These are phyloP conservation scores for Diplogelasinospora grovesii DNA, from an alignment of 495 filamentous ascomycete species.

Conservation along the genomic window DNA sequence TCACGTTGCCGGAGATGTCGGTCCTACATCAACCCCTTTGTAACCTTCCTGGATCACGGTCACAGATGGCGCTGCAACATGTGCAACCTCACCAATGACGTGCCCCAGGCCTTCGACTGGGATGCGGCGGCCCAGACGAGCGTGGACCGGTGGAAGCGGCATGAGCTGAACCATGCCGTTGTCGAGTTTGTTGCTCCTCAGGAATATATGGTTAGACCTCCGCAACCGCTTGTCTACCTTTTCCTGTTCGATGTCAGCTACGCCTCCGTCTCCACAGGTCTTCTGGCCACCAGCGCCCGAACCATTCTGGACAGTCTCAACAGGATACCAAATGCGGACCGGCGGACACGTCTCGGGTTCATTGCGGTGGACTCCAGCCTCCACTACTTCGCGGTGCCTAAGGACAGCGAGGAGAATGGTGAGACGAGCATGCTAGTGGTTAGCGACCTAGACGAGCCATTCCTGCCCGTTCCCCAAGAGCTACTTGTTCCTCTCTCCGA, in stretches of 20 bases:
- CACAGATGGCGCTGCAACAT: conserved; percentile 99
- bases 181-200: conserved; percentile 97
- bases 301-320: conserved; percentile 94
- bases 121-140: conserved; percentile 83
- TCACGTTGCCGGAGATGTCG: conserved; percentile 90
- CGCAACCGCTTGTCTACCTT: conserved; percentile 94
- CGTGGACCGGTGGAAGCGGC: conserved; percentile 79
- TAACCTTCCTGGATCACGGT: conserved; percentile 91
- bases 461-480: conserved; percentile 88
- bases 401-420: conserved; percentile 73
- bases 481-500: conserved; percentile 88
- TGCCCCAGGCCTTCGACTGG: conserved; percentile 98
- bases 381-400: conserved; percentile 91
- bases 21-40: conserved; percentile 96
- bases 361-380: conserved; percentile 92
- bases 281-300: conserved; percentile 89
- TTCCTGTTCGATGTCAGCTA: conserved; percentile 98
- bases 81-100: conserved; percentile 98
- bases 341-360: conserved; percentile 86
- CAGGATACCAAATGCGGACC: conserved; percentile 93
- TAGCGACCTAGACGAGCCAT: conserved; percentile 93
- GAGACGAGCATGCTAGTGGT: conserved; percentile 90
- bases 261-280: conserved; percentile 79
- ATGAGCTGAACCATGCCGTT: conserved; percentile 88
- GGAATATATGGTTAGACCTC: conserved; percentile 98